Conservation (phyloP, 306 rosid species). For the Mimosa bimucronata region DNA sequence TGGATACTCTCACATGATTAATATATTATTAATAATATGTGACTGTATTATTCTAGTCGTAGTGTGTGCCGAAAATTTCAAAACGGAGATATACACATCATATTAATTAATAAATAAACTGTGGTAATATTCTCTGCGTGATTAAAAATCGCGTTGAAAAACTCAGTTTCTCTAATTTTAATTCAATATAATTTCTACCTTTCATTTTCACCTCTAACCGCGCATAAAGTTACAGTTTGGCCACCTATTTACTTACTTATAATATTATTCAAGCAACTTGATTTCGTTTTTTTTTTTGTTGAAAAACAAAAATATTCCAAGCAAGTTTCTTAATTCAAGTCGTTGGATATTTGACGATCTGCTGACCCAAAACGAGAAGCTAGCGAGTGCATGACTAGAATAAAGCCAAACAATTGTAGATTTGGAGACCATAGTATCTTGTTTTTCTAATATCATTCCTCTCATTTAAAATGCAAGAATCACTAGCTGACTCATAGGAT, state of each 20-base stretch:
- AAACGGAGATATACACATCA: not conserved
- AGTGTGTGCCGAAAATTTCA: not conserved
- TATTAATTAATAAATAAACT: not conserved
- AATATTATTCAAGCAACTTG: not conserved
- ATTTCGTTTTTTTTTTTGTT: not conserved
- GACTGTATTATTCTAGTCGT: not conserved
- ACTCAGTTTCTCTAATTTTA: too few relatives aligned
- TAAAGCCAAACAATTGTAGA: not conserved
- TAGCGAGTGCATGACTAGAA: not conserved
- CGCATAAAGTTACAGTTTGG: too few relatives aligned
- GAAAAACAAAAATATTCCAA: not conserved
- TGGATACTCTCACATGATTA: not conserved
- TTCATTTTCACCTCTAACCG: too few relatives aligned
- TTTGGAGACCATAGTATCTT: not conserved
- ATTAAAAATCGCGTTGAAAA: too few relatives aligned
- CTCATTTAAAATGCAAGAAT: too few relatives aligned
- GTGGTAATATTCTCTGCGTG: not conserved
- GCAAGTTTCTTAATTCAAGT: not conserved
- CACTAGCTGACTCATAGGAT: too few relatives aligned
- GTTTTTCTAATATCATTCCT: not conserved
- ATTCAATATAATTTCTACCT: too few relatives aligned
- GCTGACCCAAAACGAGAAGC: constrained; percentile 4
- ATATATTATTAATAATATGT: too few relatives aligned
- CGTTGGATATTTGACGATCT: not conserved
- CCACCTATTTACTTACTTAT: too few relatives aligned